Conservation (phyloP, 192 early-diverging fungal species). For the Linnemannia schmuckeri region DNA sequence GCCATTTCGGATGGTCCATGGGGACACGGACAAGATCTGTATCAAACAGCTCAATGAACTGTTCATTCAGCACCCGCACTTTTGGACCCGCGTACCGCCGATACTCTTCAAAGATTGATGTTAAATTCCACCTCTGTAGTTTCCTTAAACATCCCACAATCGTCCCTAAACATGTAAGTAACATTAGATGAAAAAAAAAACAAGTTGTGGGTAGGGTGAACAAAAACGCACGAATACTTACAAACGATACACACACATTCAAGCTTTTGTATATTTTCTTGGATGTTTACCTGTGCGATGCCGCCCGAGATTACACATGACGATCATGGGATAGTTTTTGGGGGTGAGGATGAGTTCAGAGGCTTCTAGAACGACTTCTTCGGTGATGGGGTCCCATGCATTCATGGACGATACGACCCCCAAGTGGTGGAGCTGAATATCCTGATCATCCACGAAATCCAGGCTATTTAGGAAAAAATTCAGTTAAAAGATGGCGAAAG, state of each 20-base stretch:
- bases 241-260: no score
- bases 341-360: constrained; percentile 90
- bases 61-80: constrained; percentile 96
- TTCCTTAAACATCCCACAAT: constrained; percentile 98
- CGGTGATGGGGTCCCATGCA: constrained; percentile 98
- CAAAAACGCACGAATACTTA: no score
- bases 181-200: not conserved
- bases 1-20: constrained; percentile 79
- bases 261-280: not conserved
- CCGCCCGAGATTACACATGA: constrained; percentile 98
- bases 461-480: constrained; percentile 59
- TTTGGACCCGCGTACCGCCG: constrained; percentile 96
- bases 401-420: constrained; percentile 87
- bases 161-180: constrained; percentile 70
- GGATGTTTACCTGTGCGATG: constrained; percentile 87
- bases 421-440: constrained; percentile 92
- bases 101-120: constrained; percentile 99
- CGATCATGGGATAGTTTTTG: constrained; percentile 92
- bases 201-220: no score
- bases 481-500: no score
- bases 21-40: constrained; percentile 93
- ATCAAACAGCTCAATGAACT: constrained; percentile 96
- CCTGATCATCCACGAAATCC: constrained; percentile 99
- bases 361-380: constrained; percentile 94
- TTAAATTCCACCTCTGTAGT: constrained; percentile 98